Conservation (phyloP, 2,329 filamentous ascomycete genomes). For the Didymella keratinophila region DNA sequence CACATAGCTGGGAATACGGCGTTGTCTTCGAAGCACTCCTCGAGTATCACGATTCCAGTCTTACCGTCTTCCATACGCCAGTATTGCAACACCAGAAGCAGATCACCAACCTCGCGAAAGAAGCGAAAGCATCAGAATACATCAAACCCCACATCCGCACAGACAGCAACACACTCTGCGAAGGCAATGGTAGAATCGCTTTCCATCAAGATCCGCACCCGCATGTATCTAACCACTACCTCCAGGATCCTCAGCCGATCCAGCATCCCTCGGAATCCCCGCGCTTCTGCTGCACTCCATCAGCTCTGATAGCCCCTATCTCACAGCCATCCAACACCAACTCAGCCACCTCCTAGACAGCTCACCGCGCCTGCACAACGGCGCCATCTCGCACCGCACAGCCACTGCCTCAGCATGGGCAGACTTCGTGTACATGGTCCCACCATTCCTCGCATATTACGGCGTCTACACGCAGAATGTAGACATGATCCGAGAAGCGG, state of each 20-base stretch:
- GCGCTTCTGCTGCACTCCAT: conserved; percentile 55
- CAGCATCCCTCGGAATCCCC: conserved; percentile 56
- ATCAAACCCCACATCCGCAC: conserved; percentile 45
- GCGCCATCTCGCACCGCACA: conserved; percentile 59
- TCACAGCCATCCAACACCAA: conserved; percentile 53
- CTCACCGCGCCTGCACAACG: conserved; percentile 55
- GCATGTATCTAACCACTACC: neutral
- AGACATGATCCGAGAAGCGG: conserved; percentile 46
- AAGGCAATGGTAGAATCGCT: conserved; percentile 41
- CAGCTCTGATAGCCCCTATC: conserved; percentile 35
- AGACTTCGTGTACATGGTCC: conserved; percentile 60
- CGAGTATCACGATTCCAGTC: conserved; percentile 49
- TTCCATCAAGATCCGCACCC: neutral
- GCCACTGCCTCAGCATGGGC: conserved; percentile 57
- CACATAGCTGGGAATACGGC: conserved; percentile 55
- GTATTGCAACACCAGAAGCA: conserved; percentile 47
- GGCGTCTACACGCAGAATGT: conserved; percentile 50
- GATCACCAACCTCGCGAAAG: conserved; percentile 23
- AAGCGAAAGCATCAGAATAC: conserved; percentile 47
- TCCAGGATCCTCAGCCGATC: conserved; percentile 52
- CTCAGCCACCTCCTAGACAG: conserved; percentile 50
- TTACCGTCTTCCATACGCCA: conserved; percentile 51
- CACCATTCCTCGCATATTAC: conserved; percentile 60
- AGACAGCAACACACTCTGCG: conserved; percentile 41
- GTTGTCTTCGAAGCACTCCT: conserved; percentile 53